These are phyloP conservation scores for Cucumis hystrix DNA, from an alignment of 306 rosid species.

Conservation along the genomic window DNA sequence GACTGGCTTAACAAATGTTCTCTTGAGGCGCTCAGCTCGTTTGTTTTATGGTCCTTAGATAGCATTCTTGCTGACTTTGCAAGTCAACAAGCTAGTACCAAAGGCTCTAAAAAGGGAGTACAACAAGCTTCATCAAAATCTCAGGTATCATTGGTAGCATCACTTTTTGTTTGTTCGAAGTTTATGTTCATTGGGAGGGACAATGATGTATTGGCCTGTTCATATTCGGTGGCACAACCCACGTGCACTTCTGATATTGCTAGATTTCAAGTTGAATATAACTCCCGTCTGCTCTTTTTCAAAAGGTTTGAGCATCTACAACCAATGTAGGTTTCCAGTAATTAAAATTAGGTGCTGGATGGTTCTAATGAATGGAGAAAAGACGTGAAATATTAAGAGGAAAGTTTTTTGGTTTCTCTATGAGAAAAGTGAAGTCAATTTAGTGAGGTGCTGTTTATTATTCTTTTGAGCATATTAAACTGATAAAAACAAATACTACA, in stretches of 20 bases:
- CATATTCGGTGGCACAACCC: not conserved
- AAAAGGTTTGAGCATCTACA: not conserved
- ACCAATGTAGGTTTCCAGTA: not conserved
- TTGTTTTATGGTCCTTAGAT: slow-evolving; percentile 61
- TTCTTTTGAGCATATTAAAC: not conserved
- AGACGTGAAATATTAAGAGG: not conserved
- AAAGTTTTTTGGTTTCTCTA: not conserved
- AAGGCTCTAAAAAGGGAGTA: slow-evolving; percentile 61
- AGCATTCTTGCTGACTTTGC: slow-evolving; percentile 53
- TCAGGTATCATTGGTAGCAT: slow-evolving; percentile 34
- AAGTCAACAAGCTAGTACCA: slow-evolving; percentile 44
- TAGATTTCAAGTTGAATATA: no score
- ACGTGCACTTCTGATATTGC: not conserved
- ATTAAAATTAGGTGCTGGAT: not conserved
- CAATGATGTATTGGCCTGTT: not conserved
- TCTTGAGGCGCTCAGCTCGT: slow-evolving; percentile 46
- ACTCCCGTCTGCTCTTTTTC: no score
- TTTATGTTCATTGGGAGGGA: not conserved
- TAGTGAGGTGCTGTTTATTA: not conserved
- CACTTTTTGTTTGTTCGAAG: not conserved
- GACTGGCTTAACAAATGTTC: slow-evolving; percentile 68
- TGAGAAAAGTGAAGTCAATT: not conserved
- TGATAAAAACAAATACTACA: no score
- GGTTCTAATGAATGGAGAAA: not conserved
- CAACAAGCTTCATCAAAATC: slow-evolving; percentile 63